phyloP scores from a whole-genome alignment of 2,329 filamentous ascomycete genomes.

The Sphaerostilbella broomeana region DNA sequence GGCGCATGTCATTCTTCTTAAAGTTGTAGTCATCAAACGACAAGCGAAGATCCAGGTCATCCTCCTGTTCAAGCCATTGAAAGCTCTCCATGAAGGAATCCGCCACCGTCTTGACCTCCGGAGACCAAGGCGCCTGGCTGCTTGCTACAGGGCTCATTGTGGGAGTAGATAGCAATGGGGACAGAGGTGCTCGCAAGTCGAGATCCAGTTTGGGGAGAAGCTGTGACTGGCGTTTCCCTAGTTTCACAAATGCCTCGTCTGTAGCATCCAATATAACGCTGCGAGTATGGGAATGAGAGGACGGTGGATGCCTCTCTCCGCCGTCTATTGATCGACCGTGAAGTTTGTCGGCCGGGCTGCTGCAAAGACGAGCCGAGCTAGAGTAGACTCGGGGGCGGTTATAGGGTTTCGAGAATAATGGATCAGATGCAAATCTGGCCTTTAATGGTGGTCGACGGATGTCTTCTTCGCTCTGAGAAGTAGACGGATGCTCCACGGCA shows the following conservation, averaged over 20 bases:
- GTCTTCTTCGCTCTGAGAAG: conserved; percentile 12
- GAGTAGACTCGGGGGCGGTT: conserved; percentile 8
- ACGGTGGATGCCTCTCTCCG: conserved; percentile 15
- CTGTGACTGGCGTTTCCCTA: conserved; percentile 21
- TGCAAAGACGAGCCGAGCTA: conserved; percentile 15
- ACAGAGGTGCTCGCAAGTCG: neutral
- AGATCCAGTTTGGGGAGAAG: conserved; percentile 17
- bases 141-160: conserved; percentile 21
- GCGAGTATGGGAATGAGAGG: conserved; percentile 42
- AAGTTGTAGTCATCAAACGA: conserved; percentile 64
- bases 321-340: conserved; percentile 4
- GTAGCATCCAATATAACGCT: conserved; percentile 33
- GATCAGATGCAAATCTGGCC: conserved; percentile 13
- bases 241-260: conserved; percentile 22
- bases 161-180: conserved; percentile 8
- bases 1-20: conserved; percentile 37
- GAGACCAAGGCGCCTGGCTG: conserved; percentile 15
- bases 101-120: conserved; percentile 28
- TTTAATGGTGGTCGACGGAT: conserved; percentile 4
- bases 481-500: conserved; percentile 17
- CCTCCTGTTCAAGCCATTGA: conserved; percentile 67
- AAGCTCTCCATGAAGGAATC: conserved; percentile 61
- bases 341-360: neutral
- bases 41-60: conserved; percentile 61
- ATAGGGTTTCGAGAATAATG: neutral